Percentiles rank a stretch among this genome's conserved stretches.
Conservation (phyloP, 169 alveolate species). For the Neospora caninum region DNA sequence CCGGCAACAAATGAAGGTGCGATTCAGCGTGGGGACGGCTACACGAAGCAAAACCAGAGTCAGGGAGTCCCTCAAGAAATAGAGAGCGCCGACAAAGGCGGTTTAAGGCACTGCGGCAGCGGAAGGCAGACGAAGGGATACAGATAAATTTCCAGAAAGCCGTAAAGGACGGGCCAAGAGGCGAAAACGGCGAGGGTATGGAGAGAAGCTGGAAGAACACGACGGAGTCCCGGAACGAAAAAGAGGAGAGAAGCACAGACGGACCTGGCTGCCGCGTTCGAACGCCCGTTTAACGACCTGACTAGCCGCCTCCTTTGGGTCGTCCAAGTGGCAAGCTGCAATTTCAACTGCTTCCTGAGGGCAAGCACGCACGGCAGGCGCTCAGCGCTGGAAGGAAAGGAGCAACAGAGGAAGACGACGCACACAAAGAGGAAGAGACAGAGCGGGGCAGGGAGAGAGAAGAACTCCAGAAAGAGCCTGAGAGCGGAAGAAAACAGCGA, state of each 20-base stretch:
- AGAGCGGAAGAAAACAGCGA: too few species aligned
- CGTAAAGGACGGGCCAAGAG: not conserved
- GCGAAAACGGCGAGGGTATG: not conserved
- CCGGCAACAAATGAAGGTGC: not conserved
- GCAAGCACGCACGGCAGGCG: not conserved
- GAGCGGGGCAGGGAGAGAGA: too few species aligned
- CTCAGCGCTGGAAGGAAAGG: not conserved
- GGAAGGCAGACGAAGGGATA: too few species aligned
- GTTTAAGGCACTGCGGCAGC: too few species aligned
- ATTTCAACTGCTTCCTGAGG: conserved; percentile 42
- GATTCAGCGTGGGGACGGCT: not conserved
- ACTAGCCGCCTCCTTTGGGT: conserved; percentile 54
- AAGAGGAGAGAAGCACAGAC: not conserved
- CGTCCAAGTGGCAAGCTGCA: conserved; percentile 11
- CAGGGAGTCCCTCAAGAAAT: not conserved
- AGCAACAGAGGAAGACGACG: not conserved
- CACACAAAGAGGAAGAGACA: too few species aligned
- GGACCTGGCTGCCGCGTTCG: conserved; percentile 50
- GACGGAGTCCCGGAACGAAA: not conserved
- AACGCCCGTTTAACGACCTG: conserved; percentile 40
- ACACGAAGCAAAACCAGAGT: not conserved
- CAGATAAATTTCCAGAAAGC: too few species aligned
- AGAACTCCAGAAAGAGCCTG: too few species aligned
- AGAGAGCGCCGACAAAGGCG: too few species aligned
- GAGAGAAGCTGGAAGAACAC: not conserved